phyloP scores from a whole-genome alignment of 2,329 filamentous ascomycete species.

The Rhinocladiella mackenziei region DNA sequence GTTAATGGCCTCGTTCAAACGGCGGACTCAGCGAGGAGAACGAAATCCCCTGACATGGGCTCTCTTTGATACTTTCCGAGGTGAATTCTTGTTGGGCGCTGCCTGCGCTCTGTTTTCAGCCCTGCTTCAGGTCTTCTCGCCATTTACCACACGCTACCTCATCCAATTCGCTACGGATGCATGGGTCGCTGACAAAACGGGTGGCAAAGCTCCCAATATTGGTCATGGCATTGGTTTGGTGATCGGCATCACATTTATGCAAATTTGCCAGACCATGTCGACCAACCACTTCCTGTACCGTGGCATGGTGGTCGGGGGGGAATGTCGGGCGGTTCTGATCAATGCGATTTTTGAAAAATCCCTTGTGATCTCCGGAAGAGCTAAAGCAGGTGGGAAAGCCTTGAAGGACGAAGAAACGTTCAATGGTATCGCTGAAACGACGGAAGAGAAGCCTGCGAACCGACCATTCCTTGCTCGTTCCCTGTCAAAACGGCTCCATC shows the following conservation, averaged over 20 bases:
- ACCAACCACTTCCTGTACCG: slow-evolving; percentile 90
- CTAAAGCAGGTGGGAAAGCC: slow-evolving; percentile 72
- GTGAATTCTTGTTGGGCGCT: slow-evolving; percentile 83
- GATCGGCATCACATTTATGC: slow-evolving; percentile 80
- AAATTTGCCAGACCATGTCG: slow-evolving; percentile 72
- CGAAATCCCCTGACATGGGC: slow-evolving; percentile 74
- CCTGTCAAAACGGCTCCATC: slow-evolving; percentile 42
- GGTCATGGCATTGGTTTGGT: slow-evolving; percentile 76
- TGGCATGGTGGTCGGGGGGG: slow-evolving; percentile 86
- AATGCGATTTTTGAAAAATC: slow-evolving; percentile 87
- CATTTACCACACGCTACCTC: slow-evolving; percentile 78
- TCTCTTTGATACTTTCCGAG: slow-evolving; percentile 78
- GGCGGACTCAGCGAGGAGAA: slow-evolving; percentile 62
- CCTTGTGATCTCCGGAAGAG: slow-evolving; percentile 81
- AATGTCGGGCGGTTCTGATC: slow-evolving; percentile 76
- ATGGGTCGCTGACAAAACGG: slow-evolving; percentile 59
- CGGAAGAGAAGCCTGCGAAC: slow-evolving; percentile 38
- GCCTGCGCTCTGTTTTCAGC: slow-evolving; percentile 68
- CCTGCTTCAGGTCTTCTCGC: slow-evolving; percentile 71
- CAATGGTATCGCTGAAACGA: slow-evolving; percentile 45
- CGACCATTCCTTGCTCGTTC: slow-evolving; percentile 21
- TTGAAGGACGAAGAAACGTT: slow-evolving; percentile 47
- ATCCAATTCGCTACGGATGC: slow-evolving; percentile 81
- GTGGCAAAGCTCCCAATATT: slow-evolving; percentile 60
- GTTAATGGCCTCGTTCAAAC: slow-evolving; percentile 65